These are phyloP conservation scores for Pythium angustatum DNA, from an alignment of 352 stramenopile genomes.

Conservation along the genomic window DNA sequence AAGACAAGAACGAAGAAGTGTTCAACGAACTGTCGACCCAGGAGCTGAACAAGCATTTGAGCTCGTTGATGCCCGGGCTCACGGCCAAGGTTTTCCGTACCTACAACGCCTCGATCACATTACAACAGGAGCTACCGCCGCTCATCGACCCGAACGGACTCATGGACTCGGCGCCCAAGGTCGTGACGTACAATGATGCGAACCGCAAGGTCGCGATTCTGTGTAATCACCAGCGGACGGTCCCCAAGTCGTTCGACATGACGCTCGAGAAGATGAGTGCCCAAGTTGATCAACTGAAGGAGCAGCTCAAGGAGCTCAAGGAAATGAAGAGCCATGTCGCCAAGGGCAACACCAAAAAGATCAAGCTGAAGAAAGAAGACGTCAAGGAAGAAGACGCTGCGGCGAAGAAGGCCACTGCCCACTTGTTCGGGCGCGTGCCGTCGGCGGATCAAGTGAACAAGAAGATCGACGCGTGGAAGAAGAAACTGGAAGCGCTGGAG, in stretches of 20 bases:
- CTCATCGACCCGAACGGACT: slow-evolving; percentile 56
- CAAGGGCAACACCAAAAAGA: slow-evolving; percentile 85
- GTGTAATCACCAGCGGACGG: slow-evolving; percentile 99
- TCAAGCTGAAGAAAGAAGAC: slow-evolving; percentile 91
- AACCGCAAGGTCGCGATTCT: slow-evolving; percentile 99
- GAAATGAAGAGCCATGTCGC: slow-evolving; percentile 88
- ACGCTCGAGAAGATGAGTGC: slow-evolving; percentile 94
- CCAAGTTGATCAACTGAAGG: slow-evolving; percentile 92
- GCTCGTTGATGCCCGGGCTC: slow-evolving; percentile 98
- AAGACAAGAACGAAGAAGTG: slow-evolving; percentile 96
- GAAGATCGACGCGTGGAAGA: slow-evolving; percentile 93
- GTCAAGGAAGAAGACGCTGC: slow-evolving; percentile 82
- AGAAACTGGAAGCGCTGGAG: slow-evolving; percentile 91
- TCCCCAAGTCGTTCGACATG: slow-evolving; percentile 96
- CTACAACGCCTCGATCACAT: slow-evolving; percentile 99
- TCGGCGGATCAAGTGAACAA: slow-evolving; percentile 93
- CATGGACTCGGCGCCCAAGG: slow-evolving; percentile 86
- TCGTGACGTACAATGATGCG: slow-evolving; percentile 99
- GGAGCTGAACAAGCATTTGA: slow-evolving; percentile 98
- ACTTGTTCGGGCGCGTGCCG: slow-evolving; percentile 94
- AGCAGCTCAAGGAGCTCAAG: slow-evolving; percentile 95
- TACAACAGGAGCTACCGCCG: slow-evolving; percentile 95
- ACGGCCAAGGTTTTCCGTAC: slow-evolving; percentile 99
- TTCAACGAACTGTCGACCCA: slow-evolving; percentile 96
- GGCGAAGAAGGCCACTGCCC: slow-evolving; percentile 91